Conservation (phyloP, 2,329 filamentous ascomycete genomes). For the Pestalotiopsis sp. region DNA sequence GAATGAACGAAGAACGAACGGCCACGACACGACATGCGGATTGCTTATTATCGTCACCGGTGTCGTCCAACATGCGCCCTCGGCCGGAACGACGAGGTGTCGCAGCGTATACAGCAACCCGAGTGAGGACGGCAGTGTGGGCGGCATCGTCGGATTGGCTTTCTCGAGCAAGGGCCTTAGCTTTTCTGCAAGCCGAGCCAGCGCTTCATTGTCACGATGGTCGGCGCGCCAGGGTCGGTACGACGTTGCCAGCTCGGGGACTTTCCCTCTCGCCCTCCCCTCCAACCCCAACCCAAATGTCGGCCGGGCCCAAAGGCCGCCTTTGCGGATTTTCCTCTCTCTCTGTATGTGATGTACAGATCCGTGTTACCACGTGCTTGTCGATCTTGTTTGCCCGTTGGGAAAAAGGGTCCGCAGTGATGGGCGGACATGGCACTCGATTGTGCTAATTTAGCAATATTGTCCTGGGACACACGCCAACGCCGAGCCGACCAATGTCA, state of each 20-base stretch:
- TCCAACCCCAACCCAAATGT: not conserved
- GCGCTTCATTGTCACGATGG: not conserved
- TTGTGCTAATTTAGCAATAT: not conserved
- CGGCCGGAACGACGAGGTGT: not conserved
- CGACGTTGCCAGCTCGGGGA: not conserved
- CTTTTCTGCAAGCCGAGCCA: not conserved
- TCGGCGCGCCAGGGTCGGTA: not conserved
- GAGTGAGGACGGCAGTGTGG: not conserved
- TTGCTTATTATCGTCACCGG: slow-evolving; percentile 1
- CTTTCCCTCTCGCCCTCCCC: not conserved
- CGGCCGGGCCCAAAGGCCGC: not conserved
- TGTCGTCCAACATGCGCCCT: not conserved
- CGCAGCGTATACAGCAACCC: not conserved
- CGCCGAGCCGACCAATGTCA: not conserved
- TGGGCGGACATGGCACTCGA: not conserved
- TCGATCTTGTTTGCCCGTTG: not conserved
- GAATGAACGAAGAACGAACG: not conserved
- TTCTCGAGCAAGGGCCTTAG: slow-evolving; percentile 5
- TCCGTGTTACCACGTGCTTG: not conserved
- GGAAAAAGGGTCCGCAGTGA: not conserved
- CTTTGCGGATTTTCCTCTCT: not conserved
- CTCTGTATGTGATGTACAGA: not conserved
- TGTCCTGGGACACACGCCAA: not conserved
- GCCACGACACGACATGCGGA: not conserved
- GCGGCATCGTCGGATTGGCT: slow-evolving; percentile 3